Conservation (phyloP, 768 basidiomycete species). For the Pleurotus giganteus region DNA sequence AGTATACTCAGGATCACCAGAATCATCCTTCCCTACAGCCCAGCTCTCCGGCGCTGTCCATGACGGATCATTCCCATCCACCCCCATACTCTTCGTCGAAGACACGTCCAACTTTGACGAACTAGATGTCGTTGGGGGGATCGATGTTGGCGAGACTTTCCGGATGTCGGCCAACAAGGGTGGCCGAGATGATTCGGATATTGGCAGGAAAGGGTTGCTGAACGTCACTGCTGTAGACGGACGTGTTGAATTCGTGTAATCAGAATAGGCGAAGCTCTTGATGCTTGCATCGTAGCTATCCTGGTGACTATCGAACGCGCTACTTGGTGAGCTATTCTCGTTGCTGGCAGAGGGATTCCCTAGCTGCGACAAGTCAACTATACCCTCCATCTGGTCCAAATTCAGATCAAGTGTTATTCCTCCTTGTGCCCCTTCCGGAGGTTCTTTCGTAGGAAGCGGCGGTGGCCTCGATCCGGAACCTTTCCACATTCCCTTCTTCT, state of each 20-base stretch:
- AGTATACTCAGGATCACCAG: constrained; percentile 35
- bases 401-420: constrained; percentile 62
- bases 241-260: constrained; percentile 22
- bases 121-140: constrained; percentile 17
- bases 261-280: constrained; percentile 30
- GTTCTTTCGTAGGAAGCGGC: constrained; percentile 29
- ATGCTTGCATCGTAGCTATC: constrained; percentile 19
- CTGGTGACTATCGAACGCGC: constrained; percentile 32
- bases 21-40: constrained; percentile 56
- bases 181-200: constrained; percentile 22
- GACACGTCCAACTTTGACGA: constrained; percentile 5
- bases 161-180: constrained; percentile 21
- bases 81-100: constrained; percentile 2
- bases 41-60: constrained; percentile 81
- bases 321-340: constrained; percentile 39
- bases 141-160: constrained; percentile 55
- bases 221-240: constrained; percentile 32
- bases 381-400: constrained; percentile 77
- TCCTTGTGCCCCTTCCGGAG: constrained; percentile 29
- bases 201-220: constrained; percentile 39
- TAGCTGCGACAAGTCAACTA: constrained; percentile 52
- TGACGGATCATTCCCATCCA: constrained; percentile 22
- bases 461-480: constrained; percentile 31
- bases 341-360: constrained; percentile 20
- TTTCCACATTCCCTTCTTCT: constrained; percentile 27